Base-by-base conservation (phyloP, 768 basidiomycete species). In the Russula griseocarnosa region DNA sequence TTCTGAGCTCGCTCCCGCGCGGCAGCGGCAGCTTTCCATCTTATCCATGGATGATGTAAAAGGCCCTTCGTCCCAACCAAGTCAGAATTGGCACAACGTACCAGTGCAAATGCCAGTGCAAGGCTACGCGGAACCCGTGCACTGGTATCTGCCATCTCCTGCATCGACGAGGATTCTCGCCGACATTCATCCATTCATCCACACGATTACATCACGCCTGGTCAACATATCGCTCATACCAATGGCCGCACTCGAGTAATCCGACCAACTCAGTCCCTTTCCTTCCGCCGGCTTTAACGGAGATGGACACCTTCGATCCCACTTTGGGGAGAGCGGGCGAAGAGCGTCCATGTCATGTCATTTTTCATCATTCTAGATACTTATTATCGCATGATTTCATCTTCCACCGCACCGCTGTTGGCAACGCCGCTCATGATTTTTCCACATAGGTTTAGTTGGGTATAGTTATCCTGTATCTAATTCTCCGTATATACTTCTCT, bases 21-120 rank as follows among this genome's bases (percentile, higher is more conserved):
- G 88, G 38, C 86, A 84, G 70, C 80, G 88, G 40, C 86, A 84
- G 70, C 80, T 91, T 1, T 83, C 86, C 10, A 84, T 90, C 52
- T 77, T 90, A 6, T 87, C 87, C 4, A 74, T 36, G 2, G 24
- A 77, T 2, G 79, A 82, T 47, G 82, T 81, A n/a, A 73, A 76
- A 26, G 26, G 16, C n/a, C 9, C 40, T 9, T 26, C 22, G 8
- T 53, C 7, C 24, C 53, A 34, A 36, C 26, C 44, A 26, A n/a
- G 11, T 18, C 36, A 1, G 24, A 30, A 30, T 26, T 26, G 36
- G 36, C 49, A 51, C 26, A 38, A 38, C 5, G 14, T 38, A 38
- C 38, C 38, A 18, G 20, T 44, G 44, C 20, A 20, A 44, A 9
- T 47, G 46, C n/a, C 30, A 4, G 20, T 52, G 13, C 26, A 52